Percentiles rank a stretch among this genome's conserved stretches.
Evolutionary conservation across 2,329 filamentous ascomycete species (phyloP).

Genomic region (Teratosphaeria pseudoeucalypti): DNA sequence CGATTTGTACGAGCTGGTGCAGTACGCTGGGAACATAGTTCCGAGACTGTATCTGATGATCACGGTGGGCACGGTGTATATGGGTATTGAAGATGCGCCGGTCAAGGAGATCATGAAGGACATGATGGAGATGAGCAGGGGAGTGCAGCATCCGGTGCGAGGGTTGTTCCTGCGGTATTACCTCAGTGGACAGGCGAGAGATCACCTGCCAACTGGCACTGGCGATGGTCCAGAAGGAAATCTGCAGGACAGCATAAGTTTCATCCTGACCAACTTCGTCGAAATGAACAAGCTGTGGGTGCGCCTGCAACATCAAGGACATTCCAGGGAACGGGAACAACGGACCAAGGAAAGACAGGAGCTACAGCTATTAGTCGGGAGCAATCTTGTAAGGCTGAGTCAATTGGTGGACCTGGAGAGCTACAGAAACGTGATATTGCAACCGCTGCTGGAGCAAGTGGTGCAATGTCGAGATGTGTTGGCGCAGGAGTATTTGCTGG

Average conservation of each 20-base stretch:
- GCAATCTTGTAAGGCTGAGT: conserved; percentile 88
- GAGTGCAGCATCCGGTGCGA: conserved; percentile 91
- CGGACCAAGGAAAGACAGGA: conserved; percentile 91
- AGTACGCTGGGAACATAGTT: conserved; percentile 96
- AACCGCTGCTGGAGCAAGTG: conserved; percentile 85
- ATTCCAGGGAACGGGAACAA: conserved; percentile 87
- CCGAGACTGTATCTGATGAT: conserved; percentile 97
- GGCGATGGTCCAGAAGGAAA: conserved; percentile 92
- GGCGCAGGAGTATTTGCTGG: conserved; percentile 91
- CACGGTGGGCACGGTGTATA: conserved; percentile 96
- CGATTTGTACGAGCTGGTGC: conserved; percentile 93
- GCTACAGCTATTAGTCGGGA: conserved; percentile 87
- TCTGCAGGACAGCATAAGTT: conserved; percentile 93
- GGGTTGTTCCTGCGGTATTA: conserved; percentile 95
- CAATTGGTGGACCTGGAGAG: conserved; percentile 90
- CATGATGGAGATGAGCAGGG: conserved; percentile 99
- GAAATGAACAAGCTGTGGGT: conserved; percentile 99
- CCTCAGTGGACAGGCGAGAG: conserved; percentile 85
- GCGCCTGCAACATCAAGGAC: conserved; percentile 89
- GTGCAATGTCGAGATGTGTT: conserved; percentile 95
- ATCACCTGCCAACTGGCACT: conserved; percentile 70
- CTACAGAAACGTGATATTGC: conserved; percentile 84
- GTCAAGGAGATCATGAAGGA: conserved; percentile 99
- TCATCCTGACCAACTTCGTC: conserved; percentile 95
- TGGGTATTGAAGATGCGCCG: conserved; percentile 94